phyloP scores from a whole-genome alignment of 139 green algal species.

The Chlamydomonas schloesseri region DNA sequence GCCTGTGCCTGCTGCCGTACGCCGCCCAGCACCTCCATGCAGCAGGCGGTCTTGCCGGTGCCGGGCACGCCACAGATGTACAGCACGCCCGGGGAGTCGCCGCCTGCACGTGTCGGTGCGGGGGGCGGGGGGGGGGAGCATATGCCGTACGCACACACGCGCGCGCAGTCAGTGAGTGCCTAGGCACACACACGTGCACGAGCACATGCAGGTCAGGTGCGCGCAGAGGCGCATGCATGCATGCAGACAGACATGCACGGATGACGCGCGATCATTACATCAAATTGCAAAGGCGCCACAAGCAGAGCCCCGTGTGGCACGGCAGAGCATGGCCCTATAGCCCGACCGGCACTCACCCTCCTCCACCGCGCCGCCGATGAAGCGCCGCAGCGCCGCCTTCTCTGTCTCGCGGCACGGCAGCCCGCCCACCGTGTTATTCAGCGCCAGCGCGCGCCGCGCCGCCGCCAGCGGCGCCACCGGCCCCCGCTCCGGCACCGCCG shows the following conservation, averaged over 20 bases:
- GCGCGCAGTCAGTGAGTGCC: no score
- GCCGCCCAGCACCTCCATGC: constrained; percentile 76
- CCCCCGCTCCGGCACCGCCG: constrained; percentile 36
- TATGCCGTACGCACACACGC: no score
- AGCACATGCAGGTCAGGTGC: no score
- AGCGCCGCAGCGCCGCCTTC: constrained; percentile 68
- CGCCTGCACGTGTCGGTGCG: constrained; percentile 34
- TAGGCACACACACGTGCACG: no score
- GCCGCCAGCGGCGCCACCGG: constrained; percentile 19
- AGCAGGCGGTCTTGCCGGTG: constrained; percentile 97
- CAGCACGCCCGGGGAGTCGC: constrained; percentile 75
- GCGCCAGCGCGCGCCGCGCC: constrained; percentile 34
- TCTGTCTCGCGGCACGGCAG: constrained; percentile 91
- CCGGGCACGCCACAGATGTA: constrained; percentile 97
- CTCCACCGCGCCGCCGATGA: constrained; percentile 71
- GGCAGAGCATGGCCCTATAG: no score
- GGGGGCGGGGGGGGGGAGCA: no score
- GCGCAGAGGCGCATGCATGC: no score
- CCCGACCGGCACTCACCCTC: constrained; percentile 65
- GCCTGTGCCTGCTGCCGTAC: constrained; percentile 36
- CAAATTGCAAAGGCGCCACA: no score
- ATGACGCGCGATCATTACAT: no score
- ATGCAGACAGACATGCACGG: no score
- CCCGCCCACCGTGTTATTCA: constrained; percentile 27
- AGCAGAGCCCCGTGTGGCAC: no score